Base-by-base conservation (phyloP, 2,329 filamentous ascomycete genomes). In the Fusarium subglutinans region DNA sequence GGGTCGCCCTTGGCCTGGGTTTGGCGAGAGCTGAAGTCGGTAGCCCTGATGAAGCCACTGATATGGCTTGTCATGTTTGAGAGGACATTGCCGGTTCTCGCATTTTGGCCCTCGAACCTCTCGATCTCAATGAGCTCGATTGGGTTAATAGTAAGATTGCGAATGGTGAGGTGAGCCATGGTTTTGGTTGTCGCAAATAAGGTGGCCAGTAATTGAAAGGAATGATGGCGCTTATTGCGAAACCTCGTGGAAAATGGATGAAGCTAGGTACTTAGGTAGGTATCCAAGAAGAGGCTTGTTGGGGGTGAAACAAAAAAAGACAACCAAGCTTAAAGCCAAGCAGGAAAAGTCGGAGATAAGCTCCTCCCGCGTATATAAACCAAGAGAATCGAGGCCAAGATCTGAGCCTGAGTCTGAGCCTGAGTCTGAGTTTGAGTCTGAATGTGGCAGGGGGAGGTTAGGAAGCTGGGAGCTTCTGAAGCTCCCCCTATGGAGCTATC, bases 81-180 rank as follows among this genome's bases (percentile, higher is more conserved):
- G 43, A 88, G 75, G 22, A 86, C 81, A 71, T 87, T 81, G 64
- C 82, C 82, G 37, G 81, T 81, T 48, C 84, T 60, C 84, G 84
- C 77, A 30, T 81, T 81, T 66, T 85, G 80, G 37, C 82, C 87
- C 75, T 91, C 89, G 81, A 95, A 95, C 75, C 92, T 91, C 84
- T 97, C 93, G 66, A 96, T 86, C 68, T 80, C 87, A 81, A 91
- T 91, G 77, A 98, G 88, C 75, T 92, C 90, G 63, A 98, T 85
- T n/a, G 90, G 87, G 55, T 89, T 91, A 65, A 89, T 86, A 50
- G 94, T 96, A 74, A 97, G 85, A 82, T 98, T 98, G 78, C 95
- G 94, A 78, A 98, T 90, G 9, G 89, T 93, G 75, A 98, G 85
- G 65, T 84, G 82, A 24, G 85, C 82, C 87, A 89, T 89, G 64